These are phyloP conservation scores for Perkinsus chesapeaki DNA, from an alignment of 169 alveolate genomes.

Conservation along the genomic window DNA sequence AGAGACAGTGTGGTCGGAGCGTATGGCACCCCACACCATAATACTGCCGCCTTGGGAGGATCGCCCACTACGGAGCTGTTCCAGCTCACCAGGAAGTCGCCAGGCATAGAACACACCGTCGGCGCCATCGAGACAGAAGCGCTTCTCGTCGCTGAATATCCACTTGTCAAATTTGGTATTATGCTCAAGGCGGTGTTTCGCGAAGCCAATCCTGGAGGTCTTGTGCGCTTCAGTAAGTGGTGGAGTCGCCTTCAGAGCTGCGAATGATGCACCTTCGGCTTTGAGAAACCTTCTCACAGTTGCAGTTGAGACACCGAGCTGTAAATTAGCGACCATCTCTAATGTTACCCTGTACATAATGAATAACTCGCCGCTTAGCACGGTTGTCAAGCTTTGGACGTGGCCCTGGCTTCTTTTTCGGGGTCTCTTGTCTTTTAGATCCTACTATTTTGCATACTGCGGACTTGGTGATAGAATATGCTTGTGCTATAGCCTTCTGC, in stretches of 20 bases:
- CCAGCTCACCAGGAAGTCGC: background rate
- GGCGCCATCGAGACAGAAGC: background rate
- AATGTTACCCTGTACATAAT: too few relatives aligned
- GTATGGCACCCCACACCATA: background rate
- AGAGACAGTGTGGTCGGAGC: background rate
- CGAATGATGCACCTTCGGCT: background rate
- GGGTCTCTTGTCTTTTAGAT: too few relatives aligned
- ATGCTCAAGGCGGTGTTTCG: background rate
- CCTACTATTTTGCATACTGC: too few relatives aligned
- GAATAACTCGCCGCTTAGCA: too few relatives aligned
- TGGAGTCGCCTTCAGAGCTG: background rate
- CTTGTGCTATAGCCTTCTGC: too few relatives aligned
- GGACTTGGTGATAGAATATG: too few relatives aligned
- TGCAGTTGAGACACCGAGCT: background rate
- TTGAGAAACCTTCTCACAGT: background rate
- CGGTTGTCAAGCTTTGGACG: too few relatives aligned
- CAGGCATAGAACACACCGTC: background rate
- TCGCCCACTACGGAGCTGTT: background rate
- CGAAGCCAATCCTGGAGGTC: background rate
- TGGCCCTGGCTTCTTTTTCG: too few relatives aligned
- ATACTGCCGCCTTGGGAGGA: background rate
- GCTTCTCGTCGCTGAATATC: background rate
- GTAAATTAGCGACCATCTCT: background rate
- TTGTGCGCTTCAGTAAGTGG: background rate
- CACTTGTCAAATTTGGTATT: background rate